These are phyloP conservation scores for Phialocephala subalpina DNA, from an alignment of 2,329 filamentous ascomycete genomes.

Conservation along the genomic window DNA sequence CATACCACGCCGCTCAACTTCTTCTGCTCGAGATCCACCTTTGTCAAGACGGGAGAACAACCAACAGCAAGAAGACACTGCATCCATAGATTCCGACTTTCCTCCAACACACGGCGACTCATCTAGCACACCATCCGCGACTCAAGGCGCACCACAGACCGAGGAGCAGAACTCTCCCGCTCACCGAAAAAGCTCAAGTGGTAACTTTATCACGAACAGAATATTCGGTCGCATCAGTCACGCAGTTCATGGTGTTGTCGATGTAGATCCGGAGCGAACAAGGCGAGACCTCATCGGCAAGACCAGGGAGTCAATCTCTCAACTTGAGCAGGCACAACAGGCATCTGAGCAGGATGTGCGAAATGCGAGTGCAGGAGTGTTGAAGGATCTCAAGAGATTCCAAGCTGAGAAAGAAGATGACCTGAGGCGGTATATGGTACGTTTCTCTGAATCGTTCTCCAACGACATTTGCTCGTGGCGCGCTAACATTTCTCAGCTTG, in stretches of 20 bases:
- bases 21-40: conserved; percentile 59
- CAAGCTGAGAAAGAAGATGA: conserved; percentile 97
- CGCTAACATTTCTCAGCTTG: conserved; percentile 58
- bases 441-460: conserved; percentile 44
- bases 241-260: conserved; percentile 94
- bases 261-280: conserved; percentile 93
- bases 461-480: not conserved
- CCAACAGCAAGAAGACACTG: conserved; percentile 72
- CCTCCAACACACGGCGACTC: conserved; percentile 85
- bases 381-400: conserved; percentile 91
- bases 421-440: conserved; percentile 92
- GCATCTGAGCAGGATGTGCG: conserved; percentile 92
- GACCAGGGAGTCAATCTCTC: conserved; percentile 84
- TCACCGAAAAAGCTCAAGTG: conserved; percentile 84
- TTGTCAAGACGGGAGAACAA: conserved; percentile 59
- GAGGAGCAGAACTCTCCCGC: conserved; percentile 51
- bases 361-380: conserved; percentile 86
- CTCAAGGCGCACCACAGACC: conserved; percentile 72
- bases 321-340: conserved; percentile 90
- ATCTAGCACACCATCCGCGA: conserved; percentile 73
- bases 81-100: conserved; percentile 95
- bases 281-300: conserved; percentile 94
- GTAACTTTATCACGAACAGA: conserved; percentile 91
- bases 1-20: conserved; percentile 73
- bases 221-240: conserved; percentile 96